A percentile compares a stretch with the other conserved stretches of the same genome.
These are phyloP conservation scores for Aspergillus ellipticus DNA, from an alignment of 495 filamentous ascomycete species.

Conservation along the genomic window DNA sequence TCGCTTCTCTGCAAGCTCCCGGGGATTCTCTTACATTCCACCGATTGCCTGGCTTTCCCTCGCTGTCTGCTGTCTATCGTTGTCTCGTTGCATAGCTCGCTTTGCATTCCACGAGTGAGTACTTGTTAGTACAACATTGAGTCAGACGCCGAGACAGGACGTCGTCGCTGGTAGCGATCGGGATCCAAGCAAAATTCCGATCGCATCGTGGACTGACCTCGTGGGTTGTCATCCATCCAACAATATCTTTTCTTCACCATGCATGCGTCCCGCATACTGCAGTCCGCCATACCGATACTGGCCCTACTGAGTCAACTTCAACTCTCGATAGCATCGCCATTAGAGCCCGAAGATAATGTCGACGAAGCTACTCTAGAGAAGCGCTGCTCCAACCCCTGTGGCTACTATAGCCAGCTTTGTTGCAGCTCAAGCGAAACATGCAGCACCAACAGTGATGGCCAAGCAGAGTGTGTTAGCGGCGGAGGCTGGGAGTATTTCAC, in stretches of 20 bases:
- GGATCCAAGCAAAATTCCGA: background rate
- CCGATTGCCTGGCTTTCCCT: slow-evolving; percentile 1
- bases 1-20: slow-evolving; percentile 4
- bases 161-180: background rate
- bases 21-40: background rate
- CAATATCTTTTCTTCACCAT: slow-evolving; percentile 22
- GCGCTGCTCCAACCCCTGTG: slow-evolving; percentile 64
- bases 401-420: slow-evolving; percentile 63
- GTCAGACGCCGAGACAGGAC: background rate
- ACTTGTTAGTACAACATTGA: background rate
- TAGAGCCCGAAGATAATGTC: slow-evolving; percentile 16
- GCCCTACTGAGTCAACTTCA: slow-evolving; percentile 21
- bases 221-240: background rate
- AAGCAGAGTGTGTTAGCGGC: slow-evolving; percentile 51
- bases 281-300: slow-evolving; percentile 27
- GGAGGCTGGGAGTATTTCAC: slow-evolving; percentile 56
- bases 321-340: slow-evolving; percentile 37
- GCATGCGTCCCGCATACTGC: slow-evolving; percentile 25
- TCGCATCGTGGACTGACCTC: background rate
- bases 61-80: background rate
- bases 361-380: slow-evolving; percentile 27
- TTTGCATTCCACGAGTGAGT: background rate
- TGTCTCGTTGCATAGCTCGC: background rate
- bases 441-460: slow-evolving; percentile 53
- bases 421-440: slow-evolving; percentile 59